Evolutionary conservation across 1,139 yeast species (phyloP), one percentile per base, ranked within the genome.

Genomic region (Kodamaea arcana): DNA sequence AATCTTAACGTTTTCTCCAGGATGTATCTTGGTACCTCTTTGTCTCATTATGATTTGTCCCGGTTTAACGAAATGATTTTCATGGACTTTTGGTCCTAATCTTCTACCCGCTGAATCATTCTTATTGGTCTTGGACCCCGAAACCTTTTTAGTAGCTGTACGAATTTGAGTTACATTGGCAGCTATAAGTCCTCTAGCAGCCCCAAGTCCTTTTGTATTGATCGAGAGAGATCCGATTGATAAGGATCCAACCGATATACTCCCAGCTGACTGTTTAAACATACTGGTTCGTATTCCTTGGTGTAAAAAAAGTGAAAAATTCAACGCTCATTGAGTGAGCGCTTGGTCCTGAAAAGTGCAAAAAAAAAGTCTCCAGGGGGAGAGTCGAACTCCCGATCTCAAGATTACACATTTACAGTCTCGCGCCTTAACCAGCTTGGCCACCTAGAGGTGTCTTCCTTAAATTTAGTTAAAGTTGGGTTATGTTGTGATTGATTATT

Each of bases 11-110:
- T 92, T 90, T 47, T 85, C 95, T 29, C 99, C 99, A 0, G 98
- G 97, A 52, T 80, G 94, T 56, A 90, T 84, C 51, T 78, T 82
- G n/a, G 98, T 88, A 52, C 99, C 99, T 57, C 97, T 76, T 56
- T 92, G 99, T 60, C 97, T 79, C 80, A 86, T 79, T 30, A 92
- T 72, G 48, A 92, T 90, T 53, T 88, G 85, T n/a, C 97, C 97
- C 0, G 86, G 79, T 35, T 74, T 71, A 49, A 53, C 83, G 36
- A 58, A 62, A 52, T 78, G 73, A 30, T 84, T 83, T 50, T 90
- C 97, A 44, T 83, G 76, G 34, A 75, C 84, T 63, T 92, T 92
- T 25, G 94, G 85, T 22, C 99, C 99, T 36, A 92, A 68, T 55
- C 97, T 72, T 62, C 95, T 80, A 69, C 98, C 98, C 3, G 92